Evolutionary conservation across 768 basidiomycete genomes (phyloP).

Genomic region (Amanita pallidorosea): DNA sequence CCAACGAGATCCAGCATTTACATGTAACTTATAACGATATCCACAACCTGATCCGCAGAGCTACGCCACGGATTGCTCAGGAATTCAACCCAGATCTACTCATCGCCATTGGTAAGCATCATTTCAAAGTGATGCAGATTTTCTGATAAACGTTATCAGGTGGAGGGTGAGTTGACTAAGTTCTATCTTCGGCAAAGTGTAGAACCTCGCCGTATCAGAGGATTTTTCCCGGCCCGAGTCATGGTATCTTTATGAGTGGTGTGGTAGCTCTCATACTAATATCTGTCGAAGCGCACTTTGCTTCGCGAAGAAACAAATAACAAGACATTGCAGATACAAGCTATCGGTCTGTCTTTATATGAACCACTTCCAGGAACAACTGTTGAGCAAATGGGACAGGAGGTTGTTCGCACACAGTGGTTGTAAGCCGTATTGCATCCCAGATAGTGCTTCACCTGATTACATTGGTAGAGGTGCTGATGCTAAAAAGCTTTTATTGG

Average conservation of each 20-base stretch:
- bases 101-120: constrained; percentile 62
- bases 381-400: constrained; percentile 62
- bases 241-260: constrained; percentile 34
- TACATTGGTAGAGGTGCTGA: constrained; percentile 43
- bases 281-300: constrained; percentile 53
- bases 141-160: constrained; percentile 27
- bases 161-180: constrained; percentile 57
- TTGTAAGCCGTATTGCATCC: constrained; percentile 40
- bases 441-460: constrained; percentile 4
- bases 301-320: constrained; percentile 60
- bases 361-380: constrained; percentile 76
- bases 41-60: constrained; percentile 73
- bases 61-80: constrained; percentile 54
- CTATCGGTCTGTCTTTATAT: constrained; percentile 93
- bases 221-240: constrained; percentile 93
- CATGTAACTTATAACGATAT: constrained; percentile 86
- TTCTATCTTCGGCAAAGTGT: constrained; percentile 8
- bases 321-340: constrained; percentile 84
- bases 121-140: not conserved
- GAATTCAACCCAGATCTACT: constrained; percentile 83
- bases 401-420: constrained; percentile 96
- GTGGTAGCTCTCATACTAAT: constrained; percentile 16
- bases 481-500: constrained; percentile 60
- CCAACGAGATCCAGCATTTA: constrained; percentile 43
- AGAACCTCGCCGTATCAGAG: constrained; percentile 30